Evolutionary conservation across 2,329 filamentous ascomycete genomes (phyloP), one percentile per base, ranked within the genome.

Genomic region (Xylariaceae sp.): DNA sequence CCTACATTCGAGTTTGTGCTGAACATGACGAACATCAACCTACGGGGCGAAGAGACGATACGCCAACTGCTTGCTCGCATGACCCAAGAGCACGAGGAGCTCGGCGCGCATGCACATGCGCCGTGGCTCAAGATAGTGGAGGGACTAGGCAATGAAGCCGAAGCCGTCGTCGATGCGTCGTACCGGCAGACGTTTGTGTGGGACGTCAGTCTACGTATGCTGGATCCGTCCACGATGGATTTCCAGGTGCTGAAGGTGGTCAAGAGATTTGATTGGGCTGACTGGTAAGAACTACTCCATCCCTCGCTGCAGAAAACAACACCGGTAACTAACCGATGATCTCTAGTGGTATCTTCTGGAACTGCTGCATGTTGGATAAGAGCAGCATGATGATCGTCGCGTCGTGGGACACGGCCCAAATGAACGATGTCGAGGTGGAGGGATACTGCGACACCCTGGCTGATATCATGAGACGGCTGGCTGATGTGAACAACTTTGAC

Each of bases 281-380:
- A 37, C 17, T 37, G 35, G 35, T 37, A 19, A 37, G 35, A 7
- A 9, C 28, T 37, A 4, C n/a, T 37, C 28, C 35, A n/a, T 37
- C 22, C 22, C 6, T 26, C 6, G 11, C 11, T 26, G 6, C 11
- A 26, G 22, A 26, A 11, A 11, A 6, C 6, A 6, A 26, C 11
- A 6, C 22, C 22, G 22, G 11, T 26, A 6, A 26, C 22, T 26
- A 26, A 26, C 22, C n/a, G n/a, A 26, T 26, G 22, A 11, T 6
- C 22, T 26, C 22, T 19, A 37, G 35, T 15, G 35, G 35, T 7
- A 12, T 37, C 22, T 37, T 26, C 35, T 37, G 35, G 35, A 37
- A 38, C 15, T 38, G 36, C 24, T 38, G 26, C 26, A 38, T 38
- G 26, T 17, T 38, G 15, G 28, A 38, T 17, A 38, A 38, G 18